Conservation (phyloP, 1,139 yeast species). For the Taphrina sp. region DNA sequence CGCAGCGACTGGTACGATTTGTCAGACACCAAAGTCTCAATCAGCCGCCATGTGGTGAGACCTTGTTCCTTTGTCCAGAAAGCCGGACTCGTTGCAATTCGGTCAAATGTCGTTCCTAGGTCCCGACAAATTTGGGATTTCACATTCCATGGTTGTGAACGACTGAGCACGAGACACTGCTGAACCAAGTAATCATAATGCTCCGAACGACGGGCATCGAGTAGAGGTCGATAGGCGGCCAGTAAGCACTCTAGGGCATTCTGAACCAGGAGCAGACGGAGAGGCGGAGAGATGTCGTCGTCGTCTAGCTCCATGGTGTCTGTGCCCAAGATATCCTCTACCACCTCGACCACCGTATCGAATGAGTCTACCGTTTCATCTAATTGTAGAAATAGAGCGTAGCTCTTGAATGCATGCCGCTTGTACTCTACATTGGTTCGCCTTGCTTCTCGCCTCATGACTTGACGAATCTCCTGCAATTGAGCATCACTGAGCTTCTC, state of each 20-base stretch:
- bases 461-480: slow-evolving; percentile 47
- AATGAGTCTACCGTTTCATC: slow-evolving; percentile 11
- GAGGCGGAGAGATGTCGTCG: slow-evolving; percentile 1
- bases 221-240: neutral
- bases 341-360: slow-evolving; percentile 4
- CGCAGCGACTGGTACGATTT: slow-evolving; percentile 9
- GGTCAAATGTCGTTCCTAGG: slow-evolving; percentile 1
- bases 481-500: slow-evolving; percentile 41
- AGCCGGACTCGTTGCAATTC: neutral
- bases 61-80: neutral
- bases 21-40: neutral
- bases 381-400: slow-evolving; percentile 32
- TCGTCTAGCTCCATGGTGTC: slow-evolving; percentile 9
- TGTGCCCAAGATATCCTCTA: slow-evolving; percentile 19
- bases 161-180: neutral
- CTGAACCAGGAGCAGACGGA: slow-evolving; percentile 2
- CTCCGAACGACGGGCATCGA: neutral
- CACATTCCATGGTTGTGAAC: slow-evolving; percentile 8
- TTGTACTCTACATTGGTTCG: slow-evolving; percentile 69
- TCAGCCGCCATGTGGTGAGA: neutral
- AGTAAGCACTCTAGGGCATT: slow-evolving; percentile 10
- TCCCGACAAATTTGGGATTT: neutral
- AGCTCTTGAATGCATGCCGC: slow-evolving; percentile 37
- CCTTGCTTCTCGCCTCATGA: slow-evolving; percentile 60
- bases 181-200: neutral